Base-by-base conservation (phyloP, 2,329 filamentous ascomycete species). In the Fusarium aywerte region DNA sequence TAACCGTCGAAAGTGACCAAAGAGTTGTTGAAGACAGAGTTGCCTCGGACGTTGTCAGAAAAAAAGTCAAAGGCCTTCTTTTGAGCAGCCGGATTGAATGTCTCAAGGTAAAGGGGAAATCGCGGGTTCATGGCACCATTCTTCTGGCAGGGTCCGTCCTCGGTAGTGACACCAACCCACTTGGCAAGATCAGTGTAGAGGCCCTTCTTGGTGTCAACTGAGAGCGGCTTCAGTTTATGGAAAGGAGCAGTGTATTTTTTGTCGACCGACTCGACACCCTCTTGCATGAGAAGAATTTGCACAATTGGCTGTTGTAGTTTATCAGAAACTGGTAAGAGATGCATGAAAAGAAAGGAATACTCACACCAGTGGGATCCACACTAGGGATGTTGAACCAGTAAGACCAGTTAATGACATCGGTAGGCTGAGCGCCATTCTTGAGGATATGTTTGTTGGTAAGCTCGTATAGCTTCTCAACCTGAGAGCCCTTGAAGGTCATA, bases 1-100 rank as follows among this genome's bases (percentile, higher is more conserved):
- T 87, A 87, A 13, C 82, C 82, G 68, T 88, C 85, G 53, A 87
- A 83, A 78, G 87, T 82, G 76, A 87, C 83, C 45, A 87, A 74
- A 4, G 69, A 69, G 18, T 42, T 50, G 44, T 45, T 62, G 20
- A 70, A 69, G 25, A 48, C 42, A 2, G 68, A 63, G 35, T 18
- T 35, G 4, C 44, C 53, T 2, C 44, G 40, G 16, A 57, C 51
- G 12, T 62, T 54, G 11, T 56, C 9, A 9, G 68, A 39, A 7
- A 69, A 69, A 32, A 60, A 49, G 18, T 63, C 21, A 20, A 59
- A 70, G 1, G 60, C 64, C 8, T 65, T 38, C 40, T 62, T 65
- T 18, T 64, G 64, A 3, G 68, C 65, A 0, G 42, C 31, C 3
- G 62, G 44, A 31, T 69, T 29, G 29, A 65, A 71, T 2, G 50